phyloP scores from a whole-genome alignment of 2,329 filamentous ascomycete genomes.

The Diaporthe amygdali region DNA sequence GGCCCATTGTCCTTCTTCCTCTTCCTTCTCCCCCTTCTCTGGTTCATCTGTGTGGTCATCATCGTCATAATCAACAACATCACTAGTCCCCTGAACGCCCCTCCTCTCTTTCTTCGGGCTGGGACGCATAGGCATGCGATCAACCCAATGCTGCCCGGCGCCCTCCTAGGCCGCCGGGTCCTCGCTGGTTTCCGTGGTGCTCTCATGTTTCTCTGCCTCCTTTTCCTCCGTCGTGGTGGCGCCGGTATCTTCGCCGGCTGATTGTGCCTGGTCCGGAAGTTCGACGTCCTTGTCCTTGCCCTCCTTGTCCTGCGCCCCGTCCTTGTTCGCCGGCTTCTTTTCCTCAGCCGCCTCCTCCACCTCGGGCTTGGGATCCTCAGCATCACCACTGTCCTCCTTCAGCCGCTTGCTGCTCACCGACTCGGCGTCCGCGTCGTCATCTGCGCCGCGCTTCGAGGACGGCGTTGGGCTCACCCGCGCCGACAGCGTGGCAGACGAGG shows the following conservation, averaged over 20 bases:
- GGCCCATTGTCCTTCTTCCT: neutral
- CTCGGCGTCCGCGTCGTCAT: constrained; percentile 46
- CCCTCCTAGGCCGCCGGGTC: constrained; percentile 16
- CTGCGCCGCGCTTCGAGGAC: constrained; percentile 60
- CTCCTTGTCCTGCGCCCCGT: neutral
- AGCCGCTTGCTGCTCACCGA: constrained; percentile 51
- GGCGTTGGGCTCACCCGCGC: constrained; percentile 19
- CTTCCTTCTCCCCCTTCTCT: neutral
- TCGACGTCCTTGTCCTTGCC: neutral
- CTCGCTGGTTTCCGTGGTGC: constrained; percentile 7
- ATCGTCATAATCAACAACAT: neutral
- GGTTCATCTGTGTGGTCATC: neutral
- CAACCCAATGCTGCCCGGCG: constrained; percentile 4
- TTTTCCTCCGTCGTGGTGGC: constrained; percentile 16
- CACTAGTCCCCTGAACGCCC: neutral
- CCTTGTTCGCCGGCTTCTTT: neutral
- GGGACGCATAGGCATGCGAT: constrained; percentile 6
- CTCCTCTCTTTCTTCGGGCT: neutral
- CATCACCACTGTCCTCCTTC: constrained; percentile 46
- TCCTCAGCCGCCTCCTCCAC: neutral
- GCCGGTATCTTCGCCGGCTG: constrained; percentile 23
- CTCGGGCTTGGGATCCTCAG: constrained; percentile 24
- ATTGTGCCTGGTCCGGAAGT: neutral
- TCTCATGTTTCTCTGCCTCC: neutral
- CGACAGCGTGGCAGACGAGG: neutral